Conservation (phyloP, 345 rosid genomes). For the Eucalyptus sp. region DNA sequence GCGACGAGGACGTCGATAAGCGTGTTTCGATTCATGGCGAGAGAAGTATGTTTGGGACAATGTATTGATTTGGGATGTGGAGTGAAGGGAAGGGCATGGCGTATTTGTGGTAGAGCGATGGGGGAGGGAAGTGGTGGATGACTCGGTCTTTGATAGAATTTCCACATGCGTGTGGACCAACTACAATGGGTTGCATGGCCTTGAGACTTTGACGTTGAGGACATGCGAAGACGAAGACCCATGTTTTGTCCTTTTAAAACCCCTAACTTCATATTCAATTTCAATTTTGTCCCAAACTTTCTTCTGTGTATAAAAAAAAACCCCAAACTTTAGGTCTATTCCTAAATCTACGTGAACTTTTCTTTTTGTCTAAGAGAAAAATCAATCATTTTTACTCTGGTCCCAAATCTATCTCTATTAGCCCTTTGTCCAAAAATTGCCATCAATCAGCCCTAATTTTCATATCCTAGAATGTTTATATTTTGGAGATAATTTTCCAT, state of each 20-base stretch:
- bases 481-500: too few species aligned
- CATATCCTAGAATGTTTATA: too few species aligned
- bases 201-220: not conserved
- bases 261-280: too few species aligned
- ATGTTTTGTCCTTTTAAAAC: not conserved
- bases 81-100: not conserved
- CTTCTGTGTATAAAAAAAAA: too few species aligned
- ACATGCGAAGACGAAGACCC: not conserved
- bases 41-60: not conserved
- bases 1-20: not conserved
- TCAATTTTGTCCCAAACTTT: too few species aligned
- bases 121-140: not conserved
- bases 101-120: not conserved
- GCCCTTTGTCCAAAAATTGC: too few species aligned
- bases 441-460: too few species aligned
- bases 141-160: not conserved
- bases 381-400: too few species aligned
- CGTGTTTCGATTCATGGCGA: not conserved
- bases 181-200: not conserved
- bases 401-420: too few species aligned
- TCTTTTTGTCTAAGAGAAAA: too few species aligned
- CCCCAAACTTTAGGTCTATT: too few species aligned
- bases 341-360: too few species aligned
- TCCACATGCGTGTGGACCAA: not conserved
- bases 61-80: not conserved